Percentiles rank a stretch among this genome's conserved stretches.
These are phyloP conservation scores for Bruguiera hainesii DNA, from an alignment of 441 rosid genomes.

Conservation along the genomic window DNA sequence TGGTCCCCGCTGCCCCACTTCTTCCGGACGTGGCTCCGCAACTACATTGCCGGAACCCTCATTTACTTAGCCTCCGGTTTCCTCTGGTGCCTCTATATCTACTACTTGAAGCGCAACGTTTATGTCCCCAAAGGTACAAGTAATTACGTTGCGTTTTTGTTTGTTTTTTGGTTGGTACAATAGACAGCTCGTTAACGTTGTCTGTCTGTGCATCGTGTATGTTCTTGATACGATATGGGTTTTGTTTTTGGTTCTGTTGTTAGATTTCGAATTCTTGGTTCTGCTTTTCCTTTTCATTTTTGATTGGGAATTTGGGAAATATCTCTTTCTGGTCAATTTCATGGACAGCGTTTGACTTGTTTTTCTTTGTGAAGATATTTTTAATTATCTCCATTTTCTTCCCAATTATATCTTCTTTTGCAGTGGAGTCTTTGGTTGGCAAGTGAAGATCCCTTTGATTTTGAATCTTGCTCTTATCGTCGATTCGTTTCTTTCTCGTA, in stretches of 20 bases:
- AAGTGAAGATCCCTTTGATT: not conserved
- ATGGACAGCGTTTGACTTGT: not conserved
- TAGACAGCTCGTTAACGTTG: not conserved
- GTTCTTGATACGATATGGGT: not conserved
- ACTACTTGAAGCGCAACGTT: slow-evolving; percentile 68
- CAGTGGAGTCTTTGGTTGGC: no score
- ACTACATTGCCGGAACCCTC: slow-evolving; percentile 68
- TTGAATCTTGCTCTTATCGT: not conserved
- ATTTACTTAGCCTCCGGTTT: slow-evolving; percentile 72
- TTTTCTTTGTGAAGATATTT: not conserved
- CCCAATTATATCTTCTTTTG: not conserved
- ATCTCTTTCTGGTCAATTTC: not conserved
- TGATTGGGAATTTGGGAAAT: not conserved
- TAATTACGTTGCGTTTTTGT: not conserved
- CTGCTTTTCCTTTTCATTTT: not conserved
- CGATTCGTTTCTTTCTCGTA: not conserved
- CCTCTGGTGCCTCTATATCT: slow-evolving; percentile 90
- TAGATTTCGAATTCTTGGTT: slow-evolving; percentile 12
- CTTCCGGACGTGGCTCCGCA: slow-evolving; percentile 86
- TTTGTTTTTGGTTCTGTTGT: not conserved
- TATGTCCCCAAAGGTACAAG: slow-evolving; percentile 65
- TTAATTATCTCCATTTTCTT: not conserved
- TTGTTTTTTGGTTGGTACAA: not conserved
- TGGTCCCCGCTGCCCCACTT: slow-evolving; percentile 68
- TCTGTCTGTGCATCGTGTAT: not conserved